Evolutionary conservation across 331 rosid species (phyloP).

Genomic region (Rhamnella rubrinervis): DNA sequence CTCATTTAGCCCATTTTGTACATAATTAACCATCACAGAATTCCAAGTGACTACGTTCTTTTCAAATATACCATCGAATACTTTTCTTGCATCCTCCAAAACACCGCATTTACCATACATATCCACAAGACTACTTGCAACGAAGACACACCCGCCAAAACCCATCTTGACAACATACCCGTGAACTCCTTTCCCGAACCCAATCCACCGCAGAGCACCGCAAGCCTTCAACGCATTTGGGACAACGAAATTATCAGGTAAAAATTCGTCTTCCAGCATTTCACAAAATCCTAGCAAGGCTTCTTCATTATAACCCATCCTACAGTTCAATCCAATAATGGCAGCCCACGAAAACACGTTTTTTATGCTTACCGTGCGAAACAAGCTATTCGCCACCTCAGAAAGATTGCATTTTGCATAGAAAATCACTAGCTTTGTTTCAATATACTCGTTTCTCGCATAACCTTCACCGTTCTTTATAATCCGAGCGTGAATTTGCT

Average conservation of each 20-base stretch:
- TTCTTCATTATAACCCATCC: conserved; percentile 45
- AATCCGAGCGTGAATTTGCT: conserved; percentile 67
- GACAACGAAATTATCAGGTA: conserved; percentile 70
- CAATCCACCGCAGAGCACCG: conserved; percentile 50
- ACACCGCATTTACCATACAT: conserved; percentile 87
- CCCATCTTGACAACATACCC: conserved; percentile 55
- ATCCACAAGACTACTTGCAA: conserved; percentile 66
- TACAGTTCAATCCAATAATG: conserved; percentile 58
- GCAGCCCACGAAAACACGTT: conserved; percentile 88
- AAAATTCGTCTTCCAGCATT: conserved; percentile 55
- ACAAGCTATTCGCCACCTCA: conserved; percentile 42
- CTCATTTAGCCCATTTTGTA: conserved; percentile 56
- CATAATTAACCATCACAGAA: conserved; percentile 57
- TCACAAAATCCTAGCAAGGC: conserved; percentile 46
- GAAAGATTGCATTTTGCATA: conserved; percentile 57
- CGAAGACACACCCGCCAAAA: conserved; percentile 55
- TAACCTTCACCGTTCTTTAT: conserved; percentile 50
- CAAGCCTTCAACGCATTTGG: conserved; percentile 86
- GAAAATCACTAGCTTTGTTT: conserved; percentile 66
- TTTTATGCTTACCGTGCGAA: conserved; percentile 30
- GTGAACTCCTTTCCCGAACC: conserved; percentile 62
- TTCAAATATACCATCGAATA: conserved; percentile 59
- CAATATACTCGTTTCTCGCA: conserved; percentile 44
- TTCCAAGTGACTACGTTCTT: conserved; percentile 74
- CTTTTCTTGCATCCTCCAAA: conserved; percentile 58